These are phyloP conservation scores for Diaporthe capsici DNA, from an alignment of 2,329 filamentous ascomycete genomes.

Conservation along the genomic window DNA sequence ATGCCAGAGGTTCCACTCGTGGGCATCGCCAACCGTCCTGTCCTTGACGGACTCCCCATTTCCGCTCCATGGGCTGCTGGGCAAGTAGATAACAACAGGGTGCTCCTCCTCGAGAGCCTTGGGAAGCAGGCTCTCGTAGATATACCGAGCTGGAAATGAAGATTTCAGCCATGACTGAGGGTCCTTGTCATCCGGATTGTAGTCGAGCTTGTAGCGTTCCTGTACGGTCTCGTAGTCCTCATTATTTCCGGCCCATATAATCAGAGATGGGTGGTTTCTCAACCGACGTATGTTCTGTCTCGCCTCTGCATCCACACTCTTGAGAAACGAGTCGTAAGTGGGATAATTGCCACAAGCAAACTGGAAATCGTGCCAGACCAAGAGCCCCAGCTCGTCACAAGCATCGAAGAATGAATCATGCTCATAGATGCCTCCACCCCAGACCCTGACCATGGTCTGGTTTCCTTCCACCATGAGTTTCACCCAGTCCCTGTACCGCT, in stretches of 20 bases:
- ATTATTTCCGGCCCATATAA: slow-evolving; percentile 94
- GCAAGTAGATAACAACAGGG: slow-evolving; percentile 83
- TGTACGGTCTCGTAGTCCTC: slow-evolving; percentile 89
- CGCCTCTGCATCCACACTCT: slow-evolving; percentile 73
- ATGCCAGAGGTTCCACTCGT: slow-evolving; percentile 99
- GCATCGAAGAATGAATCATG: slow-evolving; percentile 78
- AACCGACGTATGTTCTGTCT: slow-evolving; percentile 79
- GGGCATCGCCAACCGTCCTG: slow-evolving; percentile 87
- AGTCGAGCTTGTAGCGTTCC: slow-evolving; percentile 80
- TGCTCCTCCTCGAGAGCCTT: slow-evolving; percentile 78
- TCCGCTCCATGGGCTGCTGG: slow-evolving; percentile 84
- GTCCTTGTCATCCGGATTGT: slow-evolving; percentile 84
- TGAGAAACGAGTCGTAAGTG: slow-evolving; percentile 71
- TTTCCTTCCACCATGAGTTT: slow-evolving; percentile 82
- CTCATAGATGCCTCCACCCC: slow-evolving; percentile 82
- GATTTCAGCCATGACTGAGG: slow-evolving; percentile 88
- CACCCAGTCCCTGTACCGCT: slow-evolving; percentile 81
- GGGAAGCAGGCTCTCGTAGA: slow-evolving; percentile 90
- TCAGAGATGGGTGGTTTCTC: slow-evolving; percentile 87
- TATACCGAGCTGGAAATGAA: slow-evolving; percentile 91
- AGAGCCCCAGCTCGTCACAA: slow-evolving; percentile 78
- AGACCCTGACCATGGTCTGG: slow-evolving; percentile 85
- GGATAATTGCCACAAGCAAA: slow-evolving; percentile 80
- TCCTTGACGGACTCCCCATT: slow-evolving; percentile 80
- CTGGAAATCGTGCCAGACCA: slow-evolving; percentile 84